Base-by-base conservation (phyloP, 768 basidiomycete genomes). In the Flagelloscypha sp. region DNA sequence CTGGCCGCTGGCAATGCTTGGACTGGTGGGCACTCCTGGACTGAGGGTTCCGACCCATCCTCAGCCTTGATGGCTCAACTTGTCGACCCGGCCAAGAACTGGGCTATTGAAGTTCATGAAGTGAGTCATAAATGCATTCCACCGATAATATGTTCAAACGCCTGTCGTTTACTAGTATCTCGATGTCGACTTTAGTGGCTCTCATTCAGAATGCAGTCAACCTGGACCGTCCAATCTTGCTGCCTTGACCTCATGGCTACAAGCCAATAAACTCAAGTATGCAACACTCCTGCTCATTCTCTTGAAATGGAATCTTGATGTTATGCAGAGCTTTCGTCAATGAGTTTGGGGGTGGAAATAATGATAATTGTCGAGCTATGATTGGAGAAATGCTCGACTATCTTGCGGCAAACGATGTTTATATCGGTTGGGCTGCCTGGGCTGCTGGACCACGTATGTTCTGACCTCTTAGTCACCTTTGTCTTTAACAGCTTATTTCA, bases 391-490 rank as follows among this genome's bases (percentile, higher is more conserved):
- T 69, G 48, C 48, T 69, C 3, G 51, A 48, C 23, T 69, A 65
- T 45, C 49, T 69, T 33, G 45, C 48, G 2, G 48, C 54, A 10
- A 69, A 68, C 40, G 62, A 65, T 27, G 67, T 54, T 21, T 69
- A 66, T 45, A 68, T 69, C 30, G 67, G 67, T 10, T 69, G 66
- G 67, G 37, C 62, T 3, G 60, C 65, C 28, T 69, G 67, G 67
- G 67, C 67, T 41, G 67, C 67, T 20, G 67, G 67, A 25, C 67
- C 67, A 13, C 37, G 64, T 66, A 44, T 18, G 60, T 57, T n/a
- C 28, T 13, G 9, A 19, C 25, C n/a, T 17, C 16, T 5, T 21
- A 12, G 0, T 23, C 19, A 18, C 21, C 23, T 17, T 11, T 32
- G 2, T n/a, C 25, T 19, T 34, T 17, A 16, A 15, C 31, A 8